These are phyloP conservation scores for Lophiotrema nucula DNA, from an alignment of 495 filamentous ascomycete genomes.

Conservation along the genomic window DNA sequence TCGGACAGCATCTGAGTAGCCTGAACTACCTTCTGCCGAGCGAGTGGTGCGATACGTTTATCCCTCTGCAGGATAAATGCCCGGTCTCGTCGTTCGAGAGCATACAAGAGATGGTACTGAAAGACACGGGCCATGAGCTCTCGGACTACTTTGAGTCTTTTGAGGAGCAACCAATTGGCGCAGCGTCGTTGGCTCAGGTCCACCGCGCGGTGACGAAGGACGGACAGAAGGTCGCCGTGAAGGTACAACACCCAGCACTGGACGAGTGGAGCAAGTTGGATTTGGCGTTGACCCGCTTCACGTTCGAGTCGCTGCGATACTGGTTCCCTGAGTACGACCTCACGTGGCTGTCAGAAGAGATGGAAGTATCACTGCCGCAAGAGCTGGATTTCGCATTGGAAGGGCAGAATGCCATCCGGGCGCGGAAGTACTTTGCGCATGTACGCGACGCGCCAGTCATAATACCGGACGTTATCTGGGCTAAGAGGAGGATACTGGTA, in stretches of 20 bases:
- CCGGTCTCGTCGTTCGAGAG: slow-evolving; percentile 89
- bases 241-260: slow-evolving; percentile 89
- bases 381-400: slow-evolving; percentile 90
- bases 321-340: slow-evolving; percentile 98
- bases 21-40: slow-evolving; percentile 92
- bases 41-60: slow-evolving; percentile 96
- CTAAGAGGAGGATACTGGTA: slow-evolving; percentile 82
- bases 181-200: slow-evolving; percentile 92
- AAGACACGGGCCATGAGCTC: slow-evolving; percentile 78
- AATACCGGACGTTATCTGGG: slow-evolving; percentile 89
- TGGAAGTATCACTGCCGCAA: slow-evolving; percentile 84
- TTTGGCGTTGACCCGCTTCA: slow-evolving; percentile 79
- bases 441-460: slow-evolving; percentile 73
- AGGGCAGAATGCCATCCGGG: slow-evolving; percentile 77
- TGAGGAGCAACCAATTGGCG: slow-evolving; percentile 75
- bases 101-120: slow-evolving; percentile 78
- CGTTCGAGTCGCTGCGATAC: slow-evolving; percentile 81
- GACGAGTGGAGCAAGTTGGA: slow-evolving; percentile 92
- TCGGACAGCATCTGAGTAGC: slow-evolving; percentile 93
- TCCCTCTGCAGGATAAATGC: slow-evolving; percentile 94
- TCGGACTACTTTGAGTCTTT: slow-evolving; percentile 84
- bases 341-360: slow-evolving; percentile 90
- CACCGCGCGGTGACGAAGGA: slow-evolving; percentile 84
- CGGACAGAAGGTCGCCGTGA: slow-evolving; percentile 92
- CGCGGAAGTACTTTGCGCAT: slow-evolving; percentile 72